Conservation (phyloP, 2,329 filamentous ascomycete species). For the Diatrype stigma region DNA sequence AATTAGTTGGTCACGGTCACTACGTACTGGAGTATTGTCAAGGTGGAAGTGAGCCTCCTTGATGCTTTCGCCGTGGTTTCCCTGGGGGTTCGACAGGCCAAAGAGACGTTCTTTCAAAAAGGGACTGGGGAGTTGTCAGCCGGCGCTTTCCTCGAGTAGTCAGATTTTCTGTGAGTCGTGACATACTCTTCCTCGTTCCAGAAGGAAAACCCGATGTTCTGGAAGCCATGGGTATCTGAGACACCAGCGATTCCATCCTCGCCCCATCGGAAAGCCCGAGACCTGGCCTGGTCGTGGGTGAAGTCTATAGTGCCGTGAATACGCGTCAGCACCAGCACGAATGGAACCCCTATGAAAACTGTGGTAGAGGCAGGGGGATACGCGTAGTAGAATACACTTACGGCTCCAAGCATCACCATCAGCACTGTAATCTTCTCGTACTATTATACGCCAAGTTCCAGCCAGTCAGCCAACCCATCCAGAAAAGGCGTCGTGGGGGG, state of each 20-base stretch:
- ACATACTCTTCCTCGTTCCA: conserved; percentile 93
- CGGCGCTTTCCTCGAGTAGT: conserved; percentile 1
- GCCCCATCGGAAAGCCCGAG: conserved; percentile 88
- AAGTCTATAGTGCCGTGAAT: conserved; percentile 61
- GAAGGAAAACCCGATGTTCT: conserved; percentile 93
- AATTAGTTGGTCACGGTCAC: conserved; percentile 1
- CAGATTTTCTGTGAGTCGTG: neutral
- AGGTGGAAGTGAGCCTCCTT: conserved; percentile 96
- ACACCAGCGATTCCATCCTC: conserved; percentile 97
- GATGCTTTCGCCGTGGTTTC: conserved; percentile 94
- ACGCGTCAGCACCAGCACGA: conserved; percentile 19
- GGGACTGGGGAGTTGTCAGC: conserved; percentile 56
- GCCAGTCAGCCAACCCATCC: conserved; percentile 4
- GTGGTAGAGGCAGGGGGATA: conserved; percentile 2
- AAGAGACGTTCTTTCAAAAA: conserved; percentile 95
- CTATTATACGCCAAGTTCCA: conserved; percentile 36
- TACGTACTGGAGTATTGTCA: conserved; percentile 76
- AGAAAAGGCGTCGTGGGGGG: neutral
- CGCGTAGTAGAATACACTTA: conserved; percentile 59
- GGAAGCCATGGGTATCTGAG: conserved; percentile 80
- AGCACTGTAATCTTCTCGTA: conserved; percentile 85
- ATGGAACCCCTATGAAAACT: conserved; percentile 4
- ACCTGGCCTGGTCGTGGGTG: conserved; percentile 85
- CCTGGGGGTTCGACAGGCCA: conserved; percentile 91
- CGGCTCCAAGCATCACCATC: conserved; percentile 95